Percentiles rank a stretch among this genome's conserved stretches.
Evolutionary conservation across 192 early-diverging fungal species (phyloP).

Genomic region (Coemansia reversa): DNA sequence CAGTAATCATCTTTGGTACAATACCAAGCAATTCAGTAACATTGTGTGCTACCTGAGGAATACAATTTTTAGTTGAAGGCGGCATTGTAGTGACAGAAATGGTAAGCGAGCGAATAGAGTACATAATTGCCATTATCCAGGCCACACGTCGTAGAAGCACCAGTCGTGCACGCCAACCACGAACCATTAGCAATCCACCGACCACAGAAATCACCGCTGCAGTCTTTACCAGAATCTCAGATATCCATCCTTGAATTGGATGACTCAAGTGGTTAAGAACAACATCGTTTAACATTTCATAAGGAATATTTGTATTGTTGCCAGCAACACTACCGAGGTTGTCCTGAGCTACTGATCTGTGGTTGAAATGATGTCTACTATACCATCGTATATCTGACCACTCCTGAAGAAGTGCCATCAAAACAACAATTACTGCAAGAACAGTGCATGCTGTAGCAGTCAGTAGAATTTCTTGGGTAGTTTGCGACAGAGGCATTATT

Average conservation of each 20-base stretch:
- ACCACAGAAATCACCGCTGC: slow-evolving; percentile 13
- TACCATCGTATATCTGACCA: slow-evolving; percentile 53
- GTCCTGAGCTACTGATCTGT: not conserved
- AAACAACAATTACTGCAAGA: slow-evolving; percentile 22
- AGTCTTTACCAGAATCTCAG: slow-evolving; percentile 26
- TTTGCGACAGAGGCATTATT: not conserved
- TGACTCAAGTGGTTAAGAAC: slow-evolving; percentile 22
- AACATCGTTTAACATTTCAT: slow-evolving; percentile 22
- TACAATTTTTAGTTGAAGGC: slow-evolving; percentile 30
- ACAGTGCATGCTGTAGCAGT: slow-evolving; percentile 8
- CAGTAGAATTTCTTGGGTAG: slow-evolving; percentile 19
- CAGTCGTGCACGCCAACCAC: slow-evolving; percentile 41
- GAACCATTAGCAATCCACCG: slow-evolving; percentile 24
- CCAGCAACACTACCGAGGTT: not conserved
- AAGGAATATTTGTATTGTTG: not conserved
- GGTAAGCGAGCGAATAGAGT: slow-evolving; percentile 57
- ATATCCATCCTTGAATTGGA: slow-evolving; percentile 14
- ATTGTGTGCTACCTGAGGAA: slow-evolving; percentile 13
- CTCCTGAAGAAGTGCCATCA: slow-evolving; percentile 46
- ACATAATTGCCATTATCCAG: slow-evolving; percentile 57
- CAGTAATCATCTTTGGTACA: slow-evolving; percentile 32
- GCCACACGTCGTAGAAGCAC: slow-evolving; percentile 53
- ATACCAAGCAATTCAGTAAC: slow-evolving; percentile 10
- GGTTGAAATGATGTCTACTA: not conserved
- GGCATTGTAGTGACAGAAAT: slow-evolving; percentile 61